These are phyloP conservation scores for Fusarium neocosmosporiellum DNA, from an alignment of 2,329 filamentous ascomycete species.

Conservation along the genomic window DNA sequence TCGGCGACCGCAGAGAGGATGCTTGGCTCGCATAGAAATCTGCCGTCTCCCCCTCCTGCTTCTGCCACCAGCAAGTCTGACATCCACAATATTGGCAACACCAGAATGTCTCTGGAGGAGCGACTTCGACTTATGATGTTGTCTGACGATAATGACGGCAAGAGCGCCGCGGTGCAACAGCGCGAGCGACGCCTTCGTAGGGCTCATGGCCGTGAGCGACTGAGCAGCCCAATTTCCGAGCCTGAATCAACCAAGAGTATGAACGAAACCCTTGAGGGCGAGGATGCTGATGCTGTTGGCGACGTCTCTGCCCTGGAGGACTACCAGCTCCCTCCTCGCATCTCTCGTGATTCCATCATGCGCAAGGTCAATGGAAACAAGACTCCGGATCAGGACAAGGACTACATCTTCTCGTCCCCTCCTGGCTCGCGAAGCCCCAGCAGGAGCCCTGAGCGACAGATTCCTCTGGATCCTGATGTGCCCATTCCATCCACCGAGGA, in stretches of 20 bases:
- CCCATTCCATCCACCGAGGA: slow-evolving; percentile 90
- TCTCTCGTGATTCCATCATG: slow-evolving; percentile 94
- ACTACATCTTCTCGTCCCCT: slow-evolving; percentile 73
- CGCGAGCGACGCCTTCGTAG: slow-evolving; percentile 76
- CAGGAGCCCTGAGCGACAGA: slow-evolving; percentile 63
- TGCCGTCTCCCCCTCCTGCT: slow-evolving; percentile 80
- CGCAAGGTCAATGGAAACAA: slow-evolving; percentile 80
- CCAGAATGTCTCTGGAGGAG: slow-evolving; percentile 87
- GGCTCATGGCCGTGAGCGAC: slow-evolving; percentile 64
- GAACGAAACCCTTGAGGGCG: slow-evolving; percentile 60
- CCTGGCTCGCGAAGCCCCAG: slow-evolving; percentile 59
- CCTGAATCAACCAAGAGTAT: slow-evolving; percentile 48
- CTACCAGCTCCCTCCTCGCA: slow-evolving; percentile 77
- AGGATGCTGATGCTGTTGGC: slow-evolving; percentile 69
- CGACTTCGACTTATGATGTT: slow-evolving; percentile 90
- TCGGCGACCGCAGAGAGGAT: slow-evolving; percentile 79
- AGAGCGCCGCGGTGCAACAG: slow-evolving; percentile 72
- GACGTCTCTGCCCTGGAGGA: slow-evolving; percentile 70
- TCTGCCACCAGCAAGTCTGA: slow-evolving; percentile 77
- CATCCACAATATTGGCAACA: slow-evolving; percentile 78
- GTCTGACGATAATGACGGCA: slow-evolving; percentile 70
- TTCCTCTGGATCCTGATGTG: slow-evolving; percentile 84
- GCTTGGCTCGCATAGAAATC: slow-evolving; percentile 71
- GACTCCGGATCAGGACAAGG: slow-evolving; percentile 66
- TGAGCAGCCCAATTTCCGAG: slow-evolving; percentile 56